Evolutionary conservation across 441 rosid species (phyloP), one percentile per base, ranked within the genome.

Genomic region (Euphorbia celastroides): DNA sequence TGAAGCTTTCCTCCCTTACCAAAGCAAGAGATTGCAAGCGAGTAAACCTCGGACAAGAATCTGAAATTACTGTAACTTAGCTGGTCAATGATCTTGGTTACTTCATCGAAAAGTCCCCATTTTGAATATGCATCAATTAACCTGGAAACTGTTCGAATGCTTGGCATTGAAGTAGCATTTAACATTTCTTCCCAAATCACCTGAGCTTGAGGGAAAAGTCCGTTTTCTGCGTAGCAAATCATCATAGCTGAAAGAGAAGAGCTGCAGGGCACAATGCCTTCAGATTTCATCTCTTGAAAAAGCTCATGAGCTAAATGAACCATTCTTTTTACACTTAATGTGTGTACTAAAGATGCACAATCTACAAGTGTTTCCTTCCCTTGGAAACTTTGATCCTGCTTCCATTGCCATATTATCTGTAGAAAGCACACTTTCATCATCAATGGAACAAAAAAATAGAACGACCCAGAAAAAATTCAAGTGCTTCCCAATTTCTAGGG

Each of bases 1-100:
- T 79, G 72, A 62, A 88, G 88, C 72, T 79, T 76, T 10, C 88
- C 91, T 46, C 74, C 80, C 68, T 80, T 75, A n/a, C 92, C 97
- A 57, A 87, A 82, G 78, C 92, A 84, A 46, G 77, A 76, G 42
- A 93, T 75, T 64, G 89, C 98, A 57, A 70, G 60, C 0, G 85
- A 78, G 55, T 75, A 86, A 34, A 81, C 82, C 34, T 55, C 55
- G 0, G 77, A 85, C 38, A 80, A 61, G 55, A 76, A 63, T 58
- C 65, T 65, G 28, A 51, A 54, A 68, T 78, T 76, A 51, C 83
- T 88, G 11, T 51, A 73, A 65, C 72, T 68, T 63, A 84, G 12
- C 46, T 83, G 84, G 66, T 77, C 78, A 6, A 78, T 66, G 68
- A 90, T 69, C 65, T 67, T 70, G 16, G 44, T 48, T 56, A 88